Base-by-base conservation (phyloP, 129 eudicot species). In the Kitagawia praeruptora region DNA sequence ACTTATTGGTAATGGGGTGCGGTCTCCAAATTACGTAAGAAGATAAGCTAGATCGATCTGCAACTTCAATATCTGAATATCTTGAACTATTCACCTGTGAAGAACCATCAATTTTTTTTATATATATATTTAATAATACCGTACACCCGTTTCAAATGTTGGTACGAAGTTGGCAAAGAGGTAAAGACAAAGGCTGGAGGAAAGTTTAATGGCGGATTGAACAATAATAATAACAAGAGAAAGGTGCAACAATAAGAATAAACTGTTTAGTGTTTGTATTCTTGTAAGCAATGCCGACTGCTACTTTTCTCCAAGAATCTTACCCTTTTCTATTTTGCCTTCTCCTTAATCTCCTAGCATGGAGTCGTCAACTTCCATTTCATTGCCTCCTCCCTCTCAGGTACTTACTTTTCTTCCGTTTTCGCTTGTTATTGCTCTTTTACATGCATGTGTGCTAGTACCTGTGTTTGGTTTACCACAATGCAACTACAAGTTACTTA, bases 171-270 rank as follows among this genome's bases (percentile, higher is more conserved):
- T 9, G 69, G 69, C 69, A 61, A 25, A 25, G 69, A n/a, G 6
- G 34, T n/a, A 9, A 61, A 61, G 69, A 61, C 69, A 61, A n/a
- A 61, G 11, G 11, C 2, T 15, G n/a, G 3, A 14, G 25, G 39
- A 27, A 23, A 21, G 27, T 4, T 21, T 40, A 44, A 78, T 78
- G 81, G 75, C 81, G 81, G 81, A 78, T n/a, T 78, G 41, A 42
- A 78, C 81, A 45, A 61, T 19, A n/a, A 61, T 3, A 41, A 41
- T 19, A 23, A 77, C 71, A 61, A 41, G 45, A 28, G 61, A 58
- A 11, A 2, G 34, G 19, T 13, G 34, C 5, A 61, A 61, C 37
- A 38, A 39, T 16, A 77, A 34, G 18, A 56, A 38, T 56, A 66
- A 16, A 40, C 39, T 31, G 40, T 34, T 53, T 37, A 51, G 18